phyloP scores from a whole-genome alignment of 2,329 filamentous ascomycete genomes.

The Leptodontidium sp. region DNA sequence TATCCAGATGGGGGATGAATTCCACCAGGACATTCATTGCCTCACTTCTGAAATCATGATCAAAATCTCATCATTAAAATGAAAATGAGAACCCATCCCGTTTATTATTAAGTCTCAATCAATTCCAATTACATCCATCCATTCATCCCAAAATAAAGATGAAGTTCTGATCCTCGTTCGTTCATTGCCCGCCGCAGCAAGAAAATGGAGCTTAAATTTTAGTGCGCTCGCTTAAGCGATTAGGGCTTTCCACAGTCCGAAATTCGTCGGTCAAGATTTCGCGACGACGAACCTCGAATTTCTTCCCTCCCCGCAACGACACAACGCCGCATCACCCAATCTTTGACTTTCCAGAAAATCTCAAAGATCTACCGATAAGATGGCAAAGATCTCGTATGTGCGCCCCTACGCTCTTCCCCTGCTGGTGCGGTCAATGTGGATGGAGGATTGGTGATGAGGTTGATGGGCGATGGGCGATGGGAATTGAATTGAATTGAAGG shows the following conservation, averaged over 20 bases:
- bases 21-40: no score
- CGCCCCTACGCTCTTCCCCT: slow-evolving; percentile 24
- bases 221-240: slow-evolving; percentile 43
- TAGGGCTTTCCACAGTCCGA: slow-evolving; percentile 35
- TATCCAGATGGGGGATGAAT: no score
- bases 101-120: no score
- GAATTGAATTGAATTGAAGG: neutral
- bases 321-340: slow-evolving; percentile 30
- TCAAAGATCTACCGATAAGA: slow-evolving; percentile 57
- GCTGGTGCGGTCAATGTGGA: neutral
- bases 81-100: no score
- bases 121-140: no score
- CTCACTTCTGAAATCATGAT: no score
- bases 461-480: neutral
- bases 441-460: slow-evolving; percentile 4
- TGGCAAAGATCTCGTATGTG: slow-evolving; percentile 71
- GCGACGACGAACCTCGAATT: slow-evolving; percentile 28
- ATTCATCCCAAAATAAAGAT: no score
- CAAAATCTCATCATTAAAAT: no score
- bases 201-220: slow-evolving; percentile 17
- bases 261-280: slow-evolving; percentile 18
- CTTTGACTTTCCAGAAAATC: slow-evolving; percentile 40
- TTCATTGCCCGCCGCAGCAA: neutral
- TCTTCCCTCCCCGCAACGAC: slow-evolving; percentile 37
- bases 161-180: neutral